Evolutionary conservation across 1,139 yeast genomes (phyloP).

Genomic region (Debaryomycetaceae sp.): DNA sequence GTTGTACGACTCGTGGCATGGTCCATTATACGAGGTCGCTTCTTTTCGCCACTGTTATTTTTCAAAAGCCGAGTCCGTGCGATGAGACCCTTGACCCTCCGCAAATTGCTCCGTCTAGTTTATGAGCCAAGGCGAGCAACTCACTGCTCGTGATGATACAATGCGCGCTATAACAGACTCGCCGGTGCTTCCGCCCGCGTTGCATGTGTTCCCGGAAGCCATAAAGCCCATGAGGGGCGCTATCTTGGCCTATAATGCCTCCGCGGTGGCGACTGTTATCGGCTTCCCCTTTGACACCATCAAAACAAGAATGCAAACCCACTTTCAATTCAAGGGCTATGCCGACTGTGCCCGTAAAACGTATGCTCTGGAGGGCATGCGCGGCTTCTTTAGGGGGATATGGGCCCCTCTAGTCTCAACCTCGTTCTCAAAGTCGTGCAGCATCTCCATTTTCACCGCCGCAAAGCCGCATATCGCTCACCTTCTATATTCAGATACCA

Average conservation of each 20-base stretch:
- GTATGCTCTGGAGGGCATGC: slow-evolving; percentile 47
- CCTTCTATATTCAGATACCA: slow-evolving; percentile 12
- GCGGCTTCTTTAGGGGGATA: slow-evolving; percentile 70
- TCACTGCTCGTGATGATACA: too few species aligned
- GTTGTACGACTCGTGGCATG: too few species aligned
- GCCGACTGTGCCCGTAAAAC: slow-evolving; percentile 53
- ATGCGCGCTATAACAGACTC: slow-evolving; percentile 39
- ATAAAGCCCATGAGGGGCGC: slow-evolving; percentile 49
- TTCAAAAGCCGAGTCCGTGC: too few species aligned
- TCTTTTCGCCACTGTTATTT: too few species aligned
- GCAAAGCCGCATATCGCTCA: slow-evolving; percentile 40
- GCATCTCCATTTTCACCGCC: slow-evolving; percentile 55
- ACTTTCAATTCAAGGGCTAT: slow-evolving; percentile 44
- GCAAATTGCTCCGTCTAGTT: too few species aligned
- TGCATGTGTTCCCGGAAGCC: slow-evolving; percentile 38
- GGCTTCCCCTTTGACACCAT: slow-evolving; percentile 82
- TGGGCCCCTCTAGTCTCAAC: slow-evolving; percentile 62
- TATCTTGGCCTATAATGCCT: slow-evolving; percentile 52
- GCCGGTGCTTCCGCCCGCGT: slow-evolving; percentile 24
- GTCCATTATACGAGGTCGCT: too few species aligned
- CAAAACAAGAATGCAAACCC: slow-evolving; percentile 79
- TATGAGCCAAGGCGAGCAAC: too few species aligned
- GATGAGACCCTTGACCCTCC: too few species aligned
- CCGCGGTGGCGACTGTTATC: slow-evolving; percentile 55
- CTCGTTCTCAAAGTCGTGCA: slow-evolving; percentile 53